Base-by-base conservation (phyloP, 371 early-diverging fungal genomes). In the Entomophthora muscae region DNA sequence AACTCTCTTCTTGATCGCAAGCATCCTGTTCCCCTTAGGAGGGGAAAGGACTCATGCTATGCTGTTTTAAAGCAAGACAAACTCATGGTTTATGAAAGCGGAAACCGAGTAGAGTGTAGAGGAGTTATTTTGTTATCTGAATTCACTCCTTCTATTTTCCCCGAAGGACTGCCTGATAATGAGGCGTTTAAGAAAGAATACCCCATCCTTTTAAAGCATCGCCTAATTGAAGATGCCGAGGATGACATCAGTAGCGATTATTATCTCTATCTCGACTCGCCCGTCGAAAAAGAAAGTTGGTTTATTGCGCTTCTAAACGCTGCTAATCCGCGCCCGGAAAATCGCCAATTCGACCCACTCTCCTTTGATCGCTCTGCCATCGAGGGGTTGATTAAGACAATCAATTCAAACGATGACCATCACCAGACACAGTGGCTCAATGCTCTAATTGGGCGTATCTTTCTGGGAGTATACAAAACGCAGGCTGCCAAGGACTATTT, bases 251-350 rank as follows among this genome's bases (percentile, higher is more conserved):
- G 32, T 52, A 21, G 13, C 24, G 68, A 68, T 23, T 80, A 78
- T 62, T 83, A 75, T 67, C 70, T 83, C 56, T 81, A 78, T 66
- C 77, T 78, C 56, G 72, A 73, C 55, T 67, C 71, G 2, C 78
- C 83, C 21, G 78, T 78, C 5, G 89, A 91, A 54, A 94, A 94
- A 72, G 95, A 94, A 68, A 90, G 89, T 68, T 94, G 95, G 95
- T 90, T 59, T 53, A 64, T 75, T 23, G 70, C 72, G 1, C 68
- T 75, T 10, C 61, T 71, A 2, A 67, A 71, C 57, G 71, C 73
- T 3, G 71, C 75, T n/a, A 32, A 28, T 13, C 12, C 29, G n/a
- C 51, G 23, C 10, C 12, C 22, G 21, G 53, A 63, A 59, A 31
- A 31, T 59, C n/a, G 30, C 23, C 12, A 26, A 27, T 69, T 67